Conservation (phyloP, 2,329 filamentous ascomycete species). For the Microascus cirrosus region DNA sequence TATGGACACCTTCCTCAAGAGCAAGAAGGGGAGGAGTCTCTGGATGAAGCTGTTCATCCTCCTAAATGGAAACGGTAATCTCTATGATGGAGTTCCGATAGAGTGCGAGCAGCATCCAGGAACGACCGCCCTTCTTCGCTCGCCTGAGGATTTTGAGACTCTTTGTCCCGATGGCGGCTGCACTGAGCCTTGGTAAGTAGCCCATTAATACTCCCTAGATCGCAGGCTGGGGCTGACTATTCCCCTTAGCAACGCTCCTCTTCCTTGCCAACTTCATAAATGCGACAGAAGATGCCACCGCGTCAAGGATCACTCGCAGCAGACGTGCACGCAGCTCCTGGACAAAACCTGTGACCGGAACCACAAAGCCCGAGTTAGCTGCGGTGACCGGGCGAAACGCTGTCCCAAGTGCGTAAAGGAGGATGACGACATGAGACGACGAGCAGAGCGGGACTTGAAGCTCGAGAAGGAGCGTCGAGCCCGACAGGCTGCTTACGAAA, state of each 20-base stretch:
- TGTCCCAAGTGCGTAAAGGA: slow-evolving; percentile 44
- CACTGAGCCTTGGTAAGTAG: slow-evolving; percentile 34
- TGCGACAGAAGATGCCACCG: slow-evolving; percentile 55
- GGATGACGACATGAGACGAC: slow-evolving; percentile 28
- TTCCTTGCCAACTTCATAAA: slow-evolving; percentile 47
- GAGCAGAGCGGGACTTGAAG: slow-evolving; percentile 31
- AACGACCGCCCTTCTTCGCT: slow-evolving; percentile 28
- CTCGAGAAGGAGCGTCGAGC: slow-evolving; percentile 35
- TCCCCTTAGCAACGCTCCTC: slow-evolving; percentile 25
- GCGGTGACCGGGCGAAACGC: slow-evolving; percentile 22
- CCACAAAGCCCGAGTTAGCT: slow-evolving; percentile 37
- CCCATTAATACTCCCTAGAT: not conserved
- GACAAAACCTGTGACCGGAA: slow-evolving; percentile 35
- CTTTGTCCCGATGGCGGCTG: slow-evolving; percentile 63
- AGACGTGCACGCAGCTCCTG: slow-evolving; percentile 21
- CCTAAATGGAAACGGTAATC: slow-evolving; percentile 35
- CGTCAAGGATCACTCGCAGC: slow-evolving; percentile 42
- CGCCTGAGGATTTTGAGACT: slow-evolving; percentile 45
- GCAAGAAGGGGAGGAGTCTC: slow-evolving; percentile 26
- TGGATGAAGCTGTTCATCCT: slow-evolving; percentile 49
- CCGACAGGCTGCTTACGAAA: slow-evolving; percentile 30
- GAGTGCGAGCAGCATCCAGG: slow-evolving; percentile 49
- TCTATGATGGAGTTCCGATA: slow-evolving; percentile 51
- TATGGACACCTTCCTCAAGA: slow-evolving; percentile 51
- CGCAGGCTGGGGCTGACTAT: not conserved